phyloP scores from a whole-genome alignment of 345 rosid species.

The Carallia pectinifolia region DNA sequence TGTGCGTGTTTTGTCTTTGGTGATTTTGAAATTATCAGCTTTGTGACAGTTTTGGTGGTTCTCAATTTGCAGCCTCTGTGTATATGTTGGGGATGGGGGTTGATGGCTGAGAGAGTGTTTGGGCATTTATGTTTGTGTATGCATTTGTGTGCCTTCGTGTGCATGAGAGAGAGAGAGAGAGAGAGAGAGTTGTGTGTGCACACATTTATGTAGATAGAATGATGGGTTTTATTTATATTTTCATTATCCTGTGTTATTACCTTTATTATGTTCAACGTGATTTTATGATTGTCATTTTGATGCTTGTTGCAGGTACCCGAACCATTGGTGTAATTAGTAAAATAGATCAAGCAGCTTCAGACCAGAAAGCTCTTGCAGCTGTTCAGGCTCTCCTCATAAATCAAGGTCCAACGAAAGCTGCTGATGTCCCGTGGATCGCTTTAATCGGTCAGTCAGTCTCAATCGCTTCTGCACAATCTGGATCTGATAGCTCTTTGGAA shows the following conservation, averaged over 20 bases:
- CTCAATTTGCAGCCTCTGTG: too few relatives aligned
- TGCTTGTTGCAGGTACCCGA: conserved; percentile 72
- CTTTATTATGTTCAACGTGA: neutral
- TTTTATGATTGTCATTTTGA: neutral
- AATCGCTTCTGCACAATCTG: conserved; percentile 83
- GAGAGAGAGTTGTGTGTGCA: too few relatives aligned
- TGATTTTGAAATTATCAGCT: neutral
- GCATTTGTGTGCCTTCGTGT: too few relatives aligned
- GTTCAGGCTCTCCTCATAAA: conserved; percentile 90
- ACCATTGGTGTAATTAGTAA: conserved; percentile 86
- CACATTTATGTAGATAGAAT: too few relatives aligned
- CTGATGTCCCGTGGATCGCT: conserved; percentile 97
- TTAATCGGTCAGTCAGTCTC: conserved; percentile 95
- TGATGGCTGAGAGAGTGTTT: too few relatives aligned
- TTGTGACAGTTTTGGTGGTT: neutral
- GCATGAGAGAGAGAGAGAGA: too few relatives aligned
- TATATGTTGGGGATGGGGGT: too few relatives aligned
- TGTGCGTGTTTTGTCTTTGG: neutral
- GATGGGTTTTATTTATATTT: neutral
- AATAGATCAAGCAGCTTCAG: conserved; percentile 92
- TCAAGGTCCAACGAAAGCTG: conserved; percentile 90
- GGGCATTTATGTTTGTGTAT: too few relatives aligned
- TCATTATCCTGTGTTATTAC: neutral
- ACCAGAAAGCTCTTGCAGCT: conserved; percentile 85
- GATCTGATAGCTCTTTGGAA: conserved; percentile 85